Base-by-base conservation (phyloP, 495 filamentous ascomycete genomes). In the Hypomontagnella submonticulosa region DNA sequence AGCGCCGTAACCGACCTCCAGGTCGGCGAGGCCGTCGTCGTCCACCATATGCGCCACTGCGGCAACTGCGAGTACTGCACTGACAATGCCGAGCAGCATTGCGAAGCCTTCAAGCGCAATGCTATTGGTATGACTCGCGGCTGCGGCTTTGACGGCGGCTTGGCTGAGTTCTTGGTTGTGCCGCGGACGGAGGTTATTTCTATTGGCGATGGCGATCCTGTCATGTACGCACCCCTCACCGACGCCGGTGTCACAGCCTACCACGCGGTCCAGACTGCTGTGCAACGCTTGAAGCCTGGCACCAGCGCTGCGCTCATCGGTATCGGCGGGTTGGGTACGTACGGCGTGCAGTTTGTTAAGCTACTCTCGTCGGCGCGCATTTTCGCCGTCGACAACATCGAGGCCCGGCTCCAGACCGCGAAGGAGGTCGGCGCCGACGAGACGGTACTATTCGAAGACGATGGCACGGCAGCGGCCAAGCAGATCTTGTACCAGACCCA, bases 361-460 rank as follows among this genome's bases (percentile, higher is more conserved):
- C 50, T 62, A 0, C 50, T 62, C 0, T 55, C 50, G 16, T 40
- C 59, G n/a, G 59, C 59, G 15, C 59, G 50, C 18, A 23, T 33
- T 7, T 47, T 62, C 36, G 59, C 59, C 4, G n/a, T 62, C 41
- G 59, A 62, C 36, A 55, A 40, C 36, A 34, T 48, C 37, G 27
- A 8, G 6, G 41, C 12, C 6, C 41, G 50, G 23, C 49, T 62
- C 16, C 40, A 36, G 3, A 55, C 40, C 0, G 59, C 59, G 6
- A 40, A 10, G 4, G 59, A 62, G 7, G 40, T 63, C 9, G 49
- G 49, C 4, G 49, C 57, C 1, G 89, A 89, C 0, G 90, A 93
- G 56, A 88, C 79, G 73, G 90, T 92, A 4, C 84, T 93, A 4
- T 58, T 48, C 43, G 18, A 20, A 4, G 42, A 43, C 55, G 32